Base-by-base conservation (phyloP, 352 stramenopile genomes). In the Phytophthora meadii region DNA sequence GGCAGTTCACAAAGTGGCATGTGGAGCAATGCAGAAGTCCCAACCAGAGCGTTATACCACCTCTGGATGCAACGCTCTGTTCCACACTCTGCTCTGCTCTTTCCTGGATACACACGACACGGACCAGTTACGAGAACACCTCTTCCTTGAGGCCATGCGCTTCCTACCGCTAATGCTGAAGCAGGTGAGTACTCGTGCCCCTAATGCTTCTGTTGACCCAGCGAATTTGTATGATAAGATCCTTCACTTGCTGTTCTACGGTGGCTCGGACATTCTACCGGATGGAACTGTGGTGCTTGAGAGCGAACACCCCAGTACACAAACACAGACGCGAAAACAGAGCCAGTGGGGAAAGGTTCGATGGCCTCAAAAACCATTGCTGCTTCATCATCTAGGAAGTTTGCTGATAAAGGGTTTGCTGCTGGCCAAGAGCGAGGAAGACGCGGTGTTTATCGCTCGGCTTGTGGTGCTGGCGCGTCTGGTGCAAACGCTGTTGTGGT, bases 271-370 rank as follows among this genome's bases (percentile, higher is more conserved):
- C n/a, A 67, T 92, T 55, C 72, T 87, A 24, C 30, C 61, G 0
- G 82, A 94, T 51, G 86, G 86, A 32, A 87, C 81, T 22, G 74
- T 94, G 22, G 65, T 87, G 36, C 68, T 94, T 14, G 83, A 94
- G 60, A 87, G 82, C 27, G 81, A 94, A 41, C 83, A 92, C 32
- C 86, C 86, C 14, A 92, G 69, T 30, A 95, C 88, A 1, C 88
- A 95, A 54, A 95, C 88, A 3, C 85, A 93, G 60, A 95, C 88
- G n/a, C 84, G 83, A 9, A 94, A 94, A 66, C 86, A 94, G 54
- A 94, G 86, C 45, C 82, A 92, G 54, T 94, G 86, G 86, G 82
- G 81, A 2, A 94, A 94, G 65, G 80, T 94, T 15, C 80, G 86
- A 30, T 89, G 82, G 67, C 86, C 86, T 4, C 82, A 79, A 10